These are phyloP conservation scores for Dactylellina cionopaga DNA, from an alignment of 2,329 filamentous ascomycete genomes.

Conservation along the genomic window DNA sequence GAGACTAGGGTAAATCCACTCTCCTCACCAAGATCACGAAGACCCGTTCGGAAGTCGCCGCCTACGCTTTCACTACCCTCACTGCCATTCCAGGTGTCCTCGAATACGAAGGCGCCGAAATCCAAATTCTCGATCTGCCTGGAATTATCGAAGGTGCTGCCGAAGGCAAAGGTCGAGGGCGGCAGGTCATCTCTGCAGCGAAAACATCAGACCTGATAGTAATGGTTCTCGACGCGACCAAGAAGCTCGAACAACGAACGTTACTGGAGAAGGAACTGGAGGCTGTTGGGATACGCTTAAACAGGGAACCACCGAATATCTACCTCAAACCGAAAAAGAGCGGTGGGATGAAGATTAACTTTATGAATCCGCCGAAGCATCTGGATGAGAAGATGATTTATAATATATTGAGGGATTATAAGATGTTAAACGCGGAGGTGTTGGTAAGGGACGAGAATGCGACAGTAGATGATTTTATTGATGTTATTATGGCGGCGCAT, in stretches of 20 bases:
- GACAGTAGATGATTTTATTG: conserved; percentile 97
- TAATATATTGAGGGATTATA: conserved; percentile 98
- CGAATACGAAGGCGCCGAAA: conserved; percentile 97
- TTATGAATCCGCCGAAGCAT: conserved; percentile 85
- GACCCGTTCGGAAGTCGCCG: conserved; percentile 93
- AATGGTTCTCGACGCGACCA: conserved; percentile 97
- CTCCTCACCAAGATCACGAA: conserved; percentile 99
- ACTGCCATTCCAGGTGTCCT: conserved; percentile 97
- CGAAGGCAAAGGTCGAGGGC: conserved; percentile 92
- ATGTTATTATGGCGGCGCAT: conserved; percentile 99
- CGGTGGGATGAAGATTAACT: conserved; percentile 98
- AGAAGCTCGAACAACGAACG: conserved; percentile 90
- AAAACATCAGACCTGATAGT: conserved; percentile 98
- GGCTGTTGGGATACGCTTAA: conserved; percentile 91
- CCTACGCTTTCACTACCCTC: conserved; percentile 96
- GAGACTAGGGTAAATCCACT: conserved; percentile 79
- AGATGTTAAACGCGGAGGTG: conserved; percentile 97
- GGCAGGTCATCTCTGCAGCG: conserved; percentile 96
- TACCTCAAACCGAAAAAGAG: conserved; percentile 96
- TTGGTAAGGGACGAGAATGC: conserved; percentile 91
- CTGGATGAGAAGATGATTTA: conserved; percentile 98
- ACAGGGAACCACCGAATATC: conserved; percentile 95
- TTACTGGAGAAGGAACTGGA: conserved; percentile 92
- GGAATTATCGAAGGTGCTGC: conserved; percentile 98
- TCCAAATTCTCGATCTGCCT: conserved; percentile 95